Evolutionary conservation across 2,329 filamentous ascomycete genomes (phyloP), one percentile per base, ranked within the genome.

Genomic region (Coccinonectria pachysandricola): DNA sequence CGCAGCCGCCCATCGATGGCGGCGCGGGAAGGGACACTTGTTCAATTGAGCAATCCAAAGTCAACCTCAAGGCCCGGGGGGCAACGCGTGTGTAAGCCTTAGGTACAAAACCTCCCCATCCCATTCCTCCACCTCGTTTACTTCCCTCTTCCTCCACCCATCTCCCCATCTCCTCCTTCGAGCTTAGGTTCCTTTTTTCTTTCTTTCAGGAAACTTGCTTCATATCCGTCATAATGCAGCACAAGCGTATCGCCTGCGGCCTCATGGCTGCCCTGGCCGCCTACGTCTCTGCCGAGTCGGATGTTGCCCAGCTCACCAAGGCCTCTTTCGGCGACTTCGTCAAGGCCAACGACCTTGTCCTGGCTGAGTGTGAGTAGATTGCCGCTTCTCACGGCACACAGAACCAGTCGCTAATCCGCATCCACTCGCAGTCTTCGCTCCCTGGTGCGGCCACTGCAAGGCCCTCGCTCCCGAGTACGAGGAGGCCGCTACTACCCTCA

Each of bases 381-480:
- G n/a, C n/a, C n/a, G n/a, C n/a, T n/a, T n/a, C n/a, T n/a, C n/a
- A n/a, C n/a, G n/a, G n/a, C n/a, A n/a, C n/a, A n/a, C n/a, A n/a
- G n/a, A n/a, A n/a, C n/a, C n/a, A 29, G 18, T 32, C 23, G 32
- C 59, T 70, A 50, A 69, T 51, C 23, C 22, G 20, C 19, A 4
- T 9, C 15, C 22, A 29, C 29, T 24, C 6, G 32, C 37, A 85
- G 80, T 95, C 75, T 95, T 84, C 58, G 88, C 88, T 43, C 87
- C 88, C 46, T 93, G 88, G 87, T 93, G 83, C 48, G 88, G 87
- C 42, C 88, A 96, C 72, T 96, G 88, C 81, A 96, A 98, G 71
- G 88, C 88, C 35, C 83, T 98, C 43, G 91, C 82, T 37, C 82
- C 83, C 53, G 83, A 91, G 63, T 92, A 91, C 60, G 84, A 92